Base-by-base conservation (phyloP, 2,329 filamentous ascomycete genomes). In the Penicillium expansum region DNA sequence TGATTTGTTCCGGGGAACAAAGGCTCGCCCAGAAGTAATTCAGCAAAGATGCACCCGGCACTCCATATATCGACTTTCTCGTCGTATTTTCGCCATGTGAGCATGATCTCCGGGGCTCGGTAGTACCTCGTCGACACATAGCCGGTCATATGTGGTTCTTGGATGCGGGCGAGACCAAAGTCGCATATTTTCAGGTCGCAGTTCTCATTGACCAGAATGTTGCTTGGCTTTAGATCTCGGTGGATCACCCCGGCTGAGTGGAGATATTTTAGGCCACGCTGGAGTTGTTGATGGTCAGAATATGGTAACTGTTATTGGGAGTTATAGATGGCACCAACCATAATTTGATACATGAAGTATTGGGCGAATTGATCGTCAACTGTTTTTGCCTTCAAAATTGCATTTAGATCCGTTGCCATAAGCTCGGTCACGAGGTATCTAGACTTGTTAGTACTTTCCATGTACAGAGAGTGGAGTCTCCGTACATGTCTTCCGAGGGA, bases 111-210 rank as follows among this genome's bases (percentile, higher is more conserved):
- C 10, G 94, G 94, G 4, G 94, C 94, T 70, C 94, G 87, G 83
- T 99, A 99, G 83, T 97, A 99, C 82, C 94, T 84, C 57, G 94
- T 99, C 33, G 94, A 97, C 57, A 99, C 94, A 71, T 99, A 99
- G 68, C 94, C 94, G 33, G 94, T 99, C 94, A 99, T 99, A 78
- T 97, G 93, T 30, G 92, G 92, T 72, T 99, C 94, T 76, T 99
- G 94, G 69, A 99, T 96, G 74, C 94, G 91, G 52, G 94, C 94
- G 56, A 99, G 83, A 63, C 94, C 94, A 69, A 99, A 99, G 75
- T 99, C 94, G 82, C 94, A 99, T 75, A 99, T 99, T 81, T 99
- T 99, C 67, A 99, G 80, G 78, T 99, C 94, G 79, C 94, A 99
- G 78, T 99, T 99, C 80, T 99, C 94, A 79, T 99, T 99, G 76